Evolutionary conservation across 495 filamentous ascomycete genomes (phyloP).

Genomic region (Penicillium longicatenatum): DNA sequence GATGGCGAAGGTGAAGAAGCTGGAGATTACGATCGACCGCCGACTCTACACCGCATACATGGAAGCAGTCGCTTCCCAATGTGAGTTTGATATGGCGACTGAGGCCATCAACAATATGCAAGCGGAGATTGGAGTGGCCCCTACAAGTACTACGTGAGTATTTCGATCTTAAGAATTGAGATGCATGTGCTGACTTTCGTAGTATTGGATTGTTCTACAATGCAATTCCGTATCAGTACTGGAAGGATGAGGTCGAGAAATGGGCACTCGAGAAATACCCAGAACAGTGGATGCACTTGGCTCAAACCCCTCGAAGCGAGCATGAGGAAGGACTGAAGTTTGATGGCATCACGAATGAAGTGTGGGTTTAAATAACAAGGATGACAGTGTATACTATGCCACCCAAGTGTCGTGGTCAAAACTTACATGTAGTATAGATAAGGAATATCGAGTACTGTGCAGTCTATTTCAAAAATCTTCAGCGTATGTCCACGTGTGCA

Average conservation of each 20-base stretch:
- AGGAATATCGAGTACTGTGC: too few species aligned
- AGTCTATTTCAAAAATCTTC: too few species aligned
- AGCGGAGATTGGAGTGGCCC: conserved; percentile 60
- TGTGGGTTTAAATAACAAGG: conserved; percentile 22
- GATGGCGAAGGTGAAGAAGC: conserved; percentile 69
- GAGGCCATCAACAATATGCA: conserved; percentile 65
- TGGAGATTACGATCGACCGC: conserved; percentile 75
- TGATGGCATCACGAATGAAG: conserved; percentile 35
- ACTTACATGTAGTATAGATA: neutral
- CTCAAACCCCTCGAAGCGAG: conserved; percentile 33
- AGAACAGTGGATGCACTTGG: conserved; percentile 64
- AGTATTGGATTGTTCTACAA: conserved; percentile 77
- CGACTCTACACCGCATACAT: conserved; percentile 73
- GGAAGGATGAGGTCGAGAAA: conserved; percentile 66
- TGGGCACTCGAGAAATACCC: conserved; percentile 72
- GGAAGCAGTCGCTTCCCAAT: conserved; percentile 70
- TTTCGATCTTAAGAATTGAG: neutral
- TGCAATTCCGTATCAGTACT: conserved; percentile 57
- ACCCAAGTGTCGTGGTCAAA: neutral
- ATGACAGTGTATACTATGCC: neutral
- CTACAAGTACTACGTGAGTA: conserved; percentile 72
- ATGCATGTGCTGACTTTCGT: conserved; percentile 21
- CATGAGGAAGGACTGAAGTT: conserved; percentile 42
- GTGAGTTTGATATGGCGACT: conserved; percentile 64
- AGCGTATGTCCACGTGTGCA: too few species aligned